Evolutionary conservation across 108 stramenopile genomes (phyloP).

Genomic region (Asterionellopsis glacialis): DNA sequence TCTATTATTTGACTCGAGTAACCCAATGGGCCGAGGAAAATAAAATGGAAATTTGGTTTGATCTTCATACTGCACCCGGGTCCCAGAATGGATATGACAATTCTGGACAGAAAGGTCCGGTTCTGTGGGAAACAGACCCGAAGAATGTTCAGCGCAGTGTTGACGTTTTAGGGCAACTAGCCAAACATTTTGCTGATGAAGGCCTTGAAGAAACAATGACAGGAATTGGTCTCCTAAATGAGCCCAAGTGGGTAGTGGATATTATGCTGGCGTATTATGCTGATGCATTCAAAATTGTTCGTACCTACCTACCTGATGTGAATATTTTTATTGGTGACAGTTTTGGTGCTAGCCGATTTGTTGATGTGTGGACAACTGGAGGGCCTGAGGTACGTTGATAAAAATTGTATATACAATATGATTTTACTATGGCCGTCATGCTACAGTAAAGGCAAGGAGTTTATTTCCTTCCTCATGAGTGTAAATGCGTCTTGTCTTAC

Average conservation of each 20-base stretch:
- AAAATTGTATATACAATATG: too few relatives aligned
- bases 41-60: constrained; percentile 72
- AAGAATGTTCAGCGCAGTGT: constrained; percentile 43
- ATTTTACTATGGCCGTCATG: too few relatives aligned
- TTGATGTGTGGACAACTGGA: constrained; percentile 21
- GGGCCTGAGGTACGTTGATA: constrained; percentile 36
- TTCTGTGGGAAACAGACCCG: too few relatives aligned
- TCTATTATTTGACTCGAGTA: too few relatives aligned
- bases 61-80: constrained; percentile 80
- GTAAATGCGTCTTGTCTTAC: constrained; percentile 57
- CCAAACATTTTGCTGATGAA: constrained; percentile 31
- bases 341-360: constrained; percentile 28
- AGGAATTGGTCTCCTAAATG: constrained; percentile 77
- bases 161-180: constrained; percentile 38
- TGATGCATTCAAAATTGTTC: constrained; percentile 33
- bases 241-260: constrained; percentile 47
- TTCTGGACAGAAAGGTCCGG: constrained; percentile 68
- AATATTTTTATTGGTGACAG: constrained; percentile 52
- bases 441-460: too few relatives aligned
- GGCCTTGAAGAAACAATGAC: constrained; percentile 45
- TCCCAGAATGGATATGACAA: constrained; percentile 92
- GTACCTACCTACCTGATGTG: constrained; percentile 19
- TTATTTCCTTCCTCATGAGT: too few relatives aligned
- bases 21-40: constrained; percentile 27
- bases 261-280: constrained; percentile 43